Evolutionary conservation across 108 stramenopile genomes (phyloP).

Genomic region (Cyclotella baltica): DNA sequence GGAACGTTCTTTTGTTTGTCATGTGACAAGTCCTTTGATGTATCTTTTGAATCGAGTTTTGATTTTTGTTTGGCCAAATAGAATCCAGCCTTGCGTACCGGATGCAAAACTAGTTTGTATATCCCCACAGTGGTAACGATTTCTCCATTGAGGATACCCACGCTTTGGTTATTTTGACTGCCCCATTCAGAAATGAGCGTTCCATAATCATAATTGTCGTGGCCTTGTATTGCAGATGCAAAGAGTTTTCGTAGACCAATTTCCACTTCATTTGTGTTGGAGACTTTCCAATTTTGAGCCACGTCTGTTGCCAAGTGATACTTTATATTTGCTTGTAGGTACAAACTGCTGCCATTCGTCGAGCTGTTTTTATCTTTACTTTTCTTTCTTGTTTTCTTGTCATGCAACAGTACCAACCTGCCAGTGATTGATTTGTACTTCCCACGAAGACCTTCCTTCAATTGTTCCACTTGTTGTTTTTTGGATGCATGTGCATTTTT

Average conservation of each 20-base stretch:
- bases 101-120: conserved; percentile 46
- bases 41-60: background rate
- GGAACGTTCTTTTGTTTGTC: conserved; percentile 64
- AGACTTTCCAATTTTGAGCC: conserved; percentile 67
- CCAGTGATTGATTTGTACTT: conserved; percentile 43
- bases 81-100: conserved; percentile 26
- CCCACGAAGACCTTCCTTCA: conserved; percentile 36
- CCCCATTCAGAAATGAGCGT: conserved; percentile 48
- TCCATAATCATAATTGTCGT: conserved; percentile 9
- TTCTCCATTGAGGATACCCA: conserved; percentile 59
- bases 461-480: background rate
- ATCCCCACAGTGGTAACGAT: conserved; percentile 51
- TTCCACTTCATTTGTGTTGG: conserved; percentile 34
- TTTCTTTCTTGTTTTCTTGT: conserved; percentile 29
- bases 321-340: conserved; percentile 75
- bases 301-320: conserved; percentile 86
- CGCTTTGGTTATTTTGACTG: conserved; percentile 50
- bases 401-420: conserved; percentile 38
- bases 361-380: background rate
- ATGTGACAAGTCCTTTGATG: conserved; percentile 23
- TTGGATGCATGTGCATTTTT: conserved; percentile 11
- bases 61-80: conserved; percentile 25
- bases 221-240: conserved; percentile 28
- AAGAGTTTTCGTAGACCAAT: conserved; percentile 39
- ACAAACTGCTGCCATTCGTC: conserved; percentile 23